Percentiles rank a stretch among this genome's conserved stretches.
These are phyloP conservation scores for Pseudocercospora vitis DNA, from an alignment of 2,329 filamentous ascomycete genomes.

Conservation along the genomic window DNA sequence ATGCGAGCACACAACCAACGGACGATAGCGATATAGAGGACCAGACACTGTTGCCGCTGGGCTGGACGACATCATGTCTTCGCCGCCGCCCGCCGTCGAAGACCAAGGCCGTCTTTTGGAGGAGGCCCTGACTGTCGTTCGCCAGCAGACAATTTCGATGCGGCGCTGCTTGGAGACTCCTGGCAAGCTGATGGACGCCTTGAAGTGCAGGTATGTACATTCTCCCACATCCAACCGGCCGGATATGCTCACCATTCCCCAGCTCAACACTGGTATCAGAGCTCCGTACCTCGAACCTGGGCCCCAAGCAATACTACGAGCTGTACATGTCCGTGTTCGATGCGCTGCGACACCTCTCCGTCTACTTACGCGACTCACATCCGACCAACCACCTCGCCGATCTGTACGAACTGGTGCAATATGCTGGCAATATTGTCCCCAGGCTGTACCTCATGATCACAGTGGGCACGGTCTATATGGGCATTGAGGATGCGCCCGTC, in stretches of 20 bases:
- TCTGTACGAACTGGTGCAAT: slow-evolving; percentile 95
- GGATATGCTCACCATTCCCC: slow-evolving; percentile 28
- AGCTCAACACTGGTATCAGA: slow-evolving; percentile 99
- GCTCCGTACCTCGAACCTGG: slow-evolving; percentile 90
- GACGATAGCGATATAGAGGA: slow-evolving; percentile 3
- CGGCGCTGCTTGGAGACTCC: slow-evolving; percentile 95
- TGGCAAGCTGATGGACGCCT: slow-evolving; percentile 98
- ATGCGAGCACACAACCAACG: slow-evolving; percentile 11
- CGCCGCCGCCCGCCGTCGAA: slow-evolving; percentile 50
- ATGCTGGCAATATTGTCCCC: slow-evolving; percentile 96
- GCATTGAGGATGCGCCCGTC: slow-evolving; percentile 93
- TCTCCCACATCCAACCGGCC: neutral
- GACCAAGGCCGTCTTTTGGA: slow-evolving; percentile 84
- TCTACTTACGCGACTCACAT: slow-evolving; percentile 95
- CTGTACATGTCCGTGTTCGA: slow-evolving; percentile 99
- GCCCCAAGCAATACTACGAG: slow-evolving; percentile 99
- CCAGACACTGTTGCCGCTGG: slow-evolving; percentile 15
- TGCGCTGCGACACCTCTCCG: slow-evolving; percentile 90
- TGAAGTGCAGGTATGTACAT: slow-evolving; percentile 88
- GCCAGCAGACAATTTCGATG: slow-evolving; percentile 96
- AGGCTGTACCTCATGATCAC: slow-evolving; percentile 98
- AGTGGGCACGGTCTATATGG: slow-evolving; percentile 98
- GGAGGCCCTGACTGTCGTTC: slow-evolving; percentile 93
- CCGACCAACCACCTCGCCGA: slow-evolving; percentile 97
- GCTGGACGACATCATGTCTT: slow-evolving; percentile 30